Percentiles rank a stretch among this genome's conserved stretches.
phyloP scores from a whole-genome alignment of 148 eudicot species.

The Linanthus parryae region DNA sequence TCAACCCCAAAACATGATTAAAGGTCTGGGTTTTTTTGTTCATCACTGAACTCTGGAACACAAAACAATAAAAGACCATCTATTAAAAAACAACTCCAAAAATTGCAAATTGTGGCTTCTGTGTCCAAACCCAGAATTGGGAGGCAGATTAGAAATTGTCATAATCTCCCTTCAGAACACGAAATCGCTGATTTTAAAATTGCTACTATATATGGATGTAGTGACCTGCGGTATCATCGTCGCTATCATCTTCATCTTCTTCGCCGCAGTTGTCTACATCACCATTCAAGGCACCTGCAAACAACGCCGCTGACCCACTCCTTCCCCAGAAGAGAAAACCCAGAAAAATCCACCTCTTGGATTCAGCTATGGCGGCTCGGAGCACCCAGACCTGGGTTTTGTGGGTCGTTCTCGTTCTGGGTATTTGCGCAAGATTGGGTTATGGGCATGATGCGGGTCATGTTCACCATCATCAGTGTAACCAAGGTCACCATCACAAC shows the following conservation, averaged over 20 bases:
- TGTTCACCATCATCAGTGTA: constrained; percentile 23
- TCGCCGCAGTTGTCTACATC: constrained; percentile 58
- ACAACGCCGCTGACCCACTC: constrained; percentile 21
- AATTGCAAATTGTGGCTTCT: too few relatives aligned
- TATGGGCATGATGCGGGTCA: too few relatives aligned
- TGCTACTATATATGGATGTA: constrained; percentile 47
- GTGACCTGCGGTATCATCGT: constrained; percentile 68
- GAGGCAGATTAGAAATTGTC: too few relatives aligned
- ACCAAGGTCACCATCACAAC: constrained; percentile 30
- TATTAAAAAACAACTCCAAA: too few relatives aligned
- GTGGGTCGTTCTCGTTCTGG: not conserved
- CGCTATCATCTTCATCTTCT: constrained; percentile 61
- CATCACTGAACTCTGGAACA: too few relatives aligned
- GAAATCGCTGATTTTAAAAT: too few relatives aligned
- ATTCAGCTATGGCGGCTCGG: constrained; percentile 3
- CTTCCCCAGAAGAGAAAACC: not conserved
- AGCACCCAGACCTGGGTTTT: constrained; percentile 6
- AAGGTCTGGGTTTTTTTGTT: too few relatives aligned
- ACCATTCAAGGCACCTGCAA: constrained; percentile 75
- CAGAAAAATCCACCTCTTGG: not conserved
- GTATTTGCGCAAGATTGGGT: not conserved
- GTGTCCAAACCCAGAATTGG: too few relatives aligned
- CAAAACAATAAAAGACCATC: too few relatives aligned
- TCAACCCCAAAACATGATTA: too few relatives aligned
- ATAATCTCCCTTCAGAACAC: too few relatives aligned